A percentile compares a stretch with the other conserved stretches of the same genome.
These are phyloP conservation scores for Anthracocystis panici-leucophaei DNA, from an alignment of 1,284 basidiomycete genomes.

Conservation along the genomic window DNA sequence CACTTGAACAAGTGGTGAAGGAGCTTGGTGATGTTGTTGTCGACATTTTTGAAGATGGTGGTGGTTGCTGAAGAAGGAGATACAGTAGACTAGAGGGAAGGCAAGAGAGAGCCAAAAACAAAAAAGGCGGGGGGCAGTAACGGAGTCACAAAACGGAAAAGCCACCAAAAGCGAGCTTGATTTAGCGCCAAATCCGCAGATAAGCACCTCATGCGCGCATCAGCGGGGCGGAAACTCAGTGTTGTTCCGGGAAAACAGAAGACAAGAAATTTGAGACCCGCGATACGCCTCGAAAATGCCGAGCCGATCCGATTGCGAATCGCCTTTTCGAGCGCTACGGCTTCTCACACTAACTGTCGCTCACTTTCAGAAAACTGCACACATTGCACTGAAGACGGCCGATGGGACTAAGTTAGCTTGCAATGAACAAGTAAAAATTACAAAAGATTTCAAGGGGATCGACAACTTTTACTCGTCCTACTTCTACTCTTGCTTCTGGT, in stretches of 20 bases:
- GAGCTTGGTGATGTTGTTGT: conserved; percentile 10
- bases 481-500: conserved; percentile 3
- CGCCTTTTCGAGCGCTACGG: no score
- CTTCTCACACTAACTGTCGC: not conserved
- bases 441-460: not conserved
- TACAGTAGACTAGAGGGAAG: not conserved
- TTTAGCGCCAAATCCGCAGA: not conserved
- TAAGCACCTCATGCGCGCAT: conserved; percentile 2
- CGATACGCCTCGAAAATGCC: not conserved
- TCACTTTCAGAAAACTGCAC: not conserved
- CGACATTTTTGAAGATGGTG: not conserved
- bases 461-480: not conserved
- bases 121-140: not conserved
- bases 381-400: not conserved
- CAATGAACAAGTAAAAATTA: no score
- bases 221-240: not conserved
- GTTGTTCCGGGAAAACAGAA: not conserved
- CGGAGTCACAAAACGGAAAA: not conserved
- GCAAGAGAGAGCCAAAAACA: not conserved
- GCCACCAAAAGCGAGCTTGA: not conserved
- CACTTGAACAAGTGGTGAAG: not conserved
- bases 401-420: not conserved
- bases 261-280: not conserved
- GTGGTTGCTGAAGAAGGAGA: not conserved
- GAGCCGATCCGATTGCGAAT: not conserved